Conservation (phyloP, 2,329 filamentous ascomycete species). For the Apiospora phragmitis region DNA sequence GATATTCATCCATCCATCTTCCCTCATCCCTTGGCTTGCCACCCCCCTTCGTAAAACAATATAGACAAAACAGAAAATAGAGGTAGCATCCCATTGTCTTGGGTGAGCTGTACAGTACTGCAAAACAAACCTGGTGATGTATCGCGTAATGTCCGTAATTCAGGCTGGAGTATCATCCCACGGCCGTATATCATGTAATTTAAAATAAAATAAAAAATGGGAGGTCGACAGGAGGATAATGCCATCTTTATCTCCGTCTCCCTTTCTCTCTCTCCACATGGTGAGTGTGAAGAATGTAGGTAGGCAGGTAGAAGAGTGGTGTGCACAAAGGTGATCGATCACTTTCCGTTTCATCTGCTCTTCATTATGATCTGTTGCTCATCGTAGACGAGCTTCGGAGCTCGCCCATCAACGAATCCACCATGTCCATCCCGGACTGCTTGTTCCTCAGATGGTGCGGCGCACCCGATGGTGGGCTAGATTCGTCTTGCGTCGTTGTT, state of each 20-base stretch:
- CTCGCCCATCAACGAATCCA: slow-evolving; percentile 1
- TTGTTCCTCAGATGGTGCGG: not conserved
- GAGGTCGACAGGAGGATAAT: not conserved
- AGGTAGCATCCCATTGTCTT: not conserved
- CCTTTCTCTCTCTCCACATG: not conserved
- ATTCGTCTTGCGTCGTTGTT: not conserved
- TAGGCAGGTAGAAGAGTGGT: not conserved
- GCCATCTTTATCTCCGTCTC: too few relatives aligned
- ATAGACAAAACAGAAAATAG: not conserved
- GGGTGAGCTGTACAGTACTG: not conserved
- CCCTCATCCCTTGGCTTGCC: not conserved
- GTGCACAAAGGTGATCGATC: not conserved
- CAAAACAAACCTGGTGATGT: not conserved
- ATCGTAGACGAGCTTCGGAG: not conserved
- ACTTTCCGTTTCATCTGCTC: not conserved
- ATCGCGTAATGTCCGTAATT: not conserved
- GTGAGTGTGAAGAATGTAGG: not conserved
- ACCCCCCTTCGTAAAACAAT: not conserved
- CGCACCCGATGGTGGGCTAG: not conserved
- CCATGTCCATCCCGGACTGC: not conserved
- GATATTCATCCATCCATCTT: not conserved
- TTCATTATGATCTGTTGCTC: not conserved
- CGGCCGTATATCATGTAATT: not conserved
- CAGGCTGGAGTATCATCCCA: not conserved
- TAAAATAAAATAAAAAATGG: not conserved